Base-by-base conservation (phyloP, 352 stramenopile genomes). In the Phytophthora meadii region DNA sequence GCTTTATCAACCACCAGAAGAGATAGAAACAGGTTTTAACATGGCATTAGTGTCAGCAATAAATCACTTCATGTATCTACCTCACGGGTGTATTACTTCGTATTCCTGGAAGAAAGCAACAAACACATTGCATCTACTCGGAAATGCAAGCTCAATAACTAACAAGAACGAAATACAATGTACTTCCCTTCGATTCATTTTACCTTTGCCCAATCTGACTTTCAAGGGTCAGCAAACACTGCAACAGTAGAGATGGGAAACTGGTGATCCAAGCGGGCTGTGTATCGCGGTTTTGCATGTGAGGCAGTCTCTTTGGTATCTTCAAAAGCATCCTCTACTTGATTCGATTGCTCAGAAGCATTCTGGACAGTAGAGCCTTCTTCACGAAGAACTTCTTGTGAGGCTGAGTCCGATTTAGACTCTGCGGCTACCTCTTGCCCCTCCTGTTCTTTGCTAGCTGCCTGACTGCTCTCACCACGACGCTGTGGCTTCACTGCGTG, bases 221-320 rank as follows among this genome's bases (percentile, higher is more conserved):
- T 54, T 78, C 44, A 82, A 12, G 74, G 70, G 22, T 93, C 81
- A 32, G 77, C 84, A 44, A 88, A 60, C 34, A 93, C 81, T 28
- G 71, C 76, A 36, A 95, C 70, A 15, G 81, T 95, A 25, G 87
- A 95, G 30, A 93, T 92, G 10, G 87, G 87, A 54, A 95, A 93
- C 40, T 79, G 72, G 34, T 75, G 65, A 65, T 93, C 82, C 61
- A 77, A 83, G 17, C 81, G 72, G 12, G 73, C 81, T 9, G 73
- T 79, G 70, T 84, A 87, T 62, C 77, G 68, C 4, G 72, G 74
- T 59, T 87, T 84, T 10, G 37, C 37, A 15, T 30, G 9, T 36
- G 30, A 22, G 22, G 22, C 22, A 22, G 9, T 14, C 30, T 36
- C 30, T 36, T 36, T 8, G 9, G 61, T 57, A 22, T 17, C 24